A percentile compares a stretch with the other conserved stretches of the same genome.
Evolutionary conservation across 257 asterid species (phyloP).

Genomic region (Salvia rosmarinus): DNA sequence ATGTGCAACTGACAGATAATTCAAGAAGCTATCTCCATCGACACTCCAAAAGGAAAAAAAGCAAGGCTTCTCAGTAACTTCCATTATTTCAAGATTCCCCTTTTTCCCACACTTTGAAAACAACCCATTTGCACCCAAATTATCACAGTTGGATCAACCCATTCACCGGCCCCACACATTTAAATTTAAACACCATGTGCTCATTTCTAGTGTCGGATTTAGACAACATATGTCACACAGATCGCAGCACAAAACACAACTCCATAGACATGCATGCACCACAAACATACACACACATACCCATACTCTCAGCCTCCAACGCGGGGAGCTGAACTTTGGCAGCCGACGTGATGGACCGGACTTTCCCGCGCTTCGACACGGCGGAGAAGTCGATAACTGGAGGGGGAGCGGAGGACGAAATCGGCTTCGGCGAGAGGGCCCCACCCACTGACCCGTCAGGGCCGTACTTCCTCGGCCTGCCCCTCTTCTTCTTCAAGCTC

Average conservation of each 20-base stretch:
- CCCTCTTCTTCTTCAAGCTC: conserved; percentile 75
- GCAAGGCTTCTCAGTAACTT: conserved; percentile 32
- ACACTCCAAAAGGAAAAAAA: not conserved
- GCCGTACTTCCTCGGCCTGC: conserved; percentile 88
- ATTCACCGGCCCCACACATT: conserved; percentile 65
- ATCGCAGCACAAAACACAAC: conserved; percentile 32
- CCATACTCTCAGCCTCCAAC: conserved; percentile 53
- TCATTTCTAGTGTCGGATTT: conserved; percentile 12
- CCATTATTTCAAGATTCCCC: conserved; percentile 45
- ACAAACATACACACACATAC: conserved; percentile 35
- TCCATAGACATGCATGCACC: conserved; percentile 47
- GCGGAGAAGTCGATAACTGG: conserved; percentile 90
- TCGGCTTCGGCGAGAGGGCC: conserved; percentile 84
- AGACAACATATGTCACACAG: conserved; percentile 34
- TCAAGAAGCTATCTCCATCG: not conserved
- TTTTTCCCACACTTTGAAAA: conserved; percentile 35
- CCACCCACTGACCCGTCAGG: conserved; percentile 69
- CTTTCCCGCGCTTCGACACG: conserved; percentile 64
- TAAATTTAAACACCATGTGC: conserved; percentile 36
- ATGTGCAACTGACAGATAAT: not conserved
- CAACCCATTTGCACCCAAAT: conserved; percentile 42
- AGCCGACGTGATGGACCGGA: conserved; percentile 56
- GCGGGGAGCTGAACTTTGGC: conserved; percentile 52
- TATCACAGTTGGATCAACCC: conserved; percentile 47
- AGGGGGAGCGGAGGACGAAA: conserved; percentile 80